Evolutionary conservation across 371 early-diverging fungal species (phyloP).

Genomic region (Encephalitozoon romaleae): DNA sequence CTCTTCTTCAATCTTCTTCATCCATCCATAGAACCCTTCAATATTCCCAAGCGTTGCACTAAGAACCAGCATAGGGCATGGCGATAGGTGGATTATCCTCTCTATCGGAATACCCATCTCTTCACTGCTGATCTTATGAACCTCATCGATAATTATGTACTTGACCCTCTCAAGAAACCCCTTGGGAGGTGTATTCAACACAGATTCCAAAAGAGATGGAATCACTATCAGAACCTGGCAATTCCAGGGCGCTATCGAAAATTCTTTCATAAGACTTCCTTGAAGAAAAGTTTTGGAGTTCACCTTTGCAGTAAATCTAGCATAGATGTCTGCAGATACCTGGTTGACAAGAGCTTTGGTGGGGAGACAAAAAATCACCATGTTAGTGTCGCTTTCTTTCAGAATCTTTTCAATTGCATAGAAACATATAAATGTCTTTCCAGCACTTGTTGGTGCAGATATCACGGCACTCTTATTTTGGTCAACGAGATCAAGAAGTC

Average conservation of each 20-base stretch:
- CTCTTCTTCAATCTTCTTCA: slow-evolving; percentile 46
- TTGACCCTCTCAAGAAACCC: slow-evolving; percentile 53
- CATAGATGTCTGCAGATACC: slow-evolving; percentile 64
- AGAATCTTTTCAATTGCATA: slow-evolving; percentile 65
- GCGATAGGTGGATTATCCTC: slow-evolving; percentile 62
- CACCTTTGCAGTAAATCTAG: slow-evolving; percentile 62
- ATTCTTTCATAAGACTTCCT: slow-evolving; percentile 59
- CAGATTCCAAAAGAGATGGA: slow-evolving; percentile 61
- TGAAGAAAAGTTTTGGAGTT: slow-evolving; percentile 55
- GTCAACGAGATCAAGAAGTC: slow-evolving; percentile 63
- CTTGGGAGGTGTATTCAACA: slow-evolving; percentile 43
- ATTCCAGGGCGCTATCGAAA: slow-evolving; percentile 53
- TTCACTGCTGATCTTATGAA: slow-evolving; percentile 62
- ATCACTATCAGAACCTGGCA: slow-evolving; percentile 64
- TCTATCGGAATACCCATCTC: slow-evolving; percentile 63
- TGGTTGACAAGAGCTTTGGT: slow-evolving; percentile 66
- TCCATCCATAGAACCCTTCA: slow-evolving; percentile 61
- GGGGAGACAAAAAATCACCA: slow-evolving; percentile 64
- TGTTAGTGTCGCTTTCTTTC: slow-evolving; percentile 57
- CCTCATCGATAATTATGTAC: slow-evolving; percentile 65
- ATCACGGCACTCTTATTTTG: slow-evolving; percentile 61
- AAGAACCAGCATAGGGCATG: slow-evolving; percentile 63
- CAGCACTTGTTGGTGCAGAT: slow-evolving; percentile 64
- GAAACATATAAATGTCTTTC: slow-evolving; percentile 66
- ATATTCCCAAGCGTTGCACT: slow-evolving; percentile 65